Evolutionary conservation across 2,329 filamentous ascomycete genomes (phyloP).

Genomic region (Scytalidium sp.): DNA sequence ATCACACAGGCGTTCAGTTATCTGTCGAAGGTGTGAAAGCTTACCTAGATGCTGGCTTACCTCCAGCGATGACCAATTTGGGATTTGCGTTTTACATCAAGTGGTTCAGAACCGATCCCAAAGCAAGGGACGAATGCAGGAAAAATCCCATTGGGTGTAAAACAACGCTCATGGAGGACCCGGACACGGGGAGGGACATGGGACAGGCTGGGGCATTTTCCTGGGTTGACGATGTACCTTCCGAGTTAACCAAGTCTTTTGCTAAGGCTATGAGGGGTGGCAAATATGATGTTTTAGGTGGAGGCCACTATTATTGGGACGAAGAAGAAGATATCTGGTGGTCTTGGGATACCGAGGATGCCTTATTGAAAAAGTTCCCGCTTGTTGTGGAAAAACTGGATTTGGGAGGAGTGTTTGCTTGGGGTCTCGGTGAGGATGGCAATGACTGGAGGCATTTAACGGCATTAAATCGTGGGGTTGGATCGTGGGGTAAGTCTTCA

Average conservation of each 20-base stretch:
- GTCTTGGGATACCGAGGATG: constrained; percentile 66
- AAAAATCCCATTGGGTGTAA: constrained; percentile 49
- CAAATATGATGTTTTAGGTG: constrained; percentile 51
- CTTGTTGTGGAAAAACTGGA: constrained; percentile 52
- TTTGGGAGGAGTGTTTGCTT: constrained; percentile 72
- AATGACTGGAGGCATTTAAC: constrained; percentile 39
- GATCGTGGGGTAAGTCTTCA: neutral
- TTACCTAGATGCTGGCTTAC: constrained; percentile 55
- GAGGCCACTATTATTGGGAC: constrained; percentile 71
- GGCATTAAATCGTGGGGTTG: constrained; percentile 30
- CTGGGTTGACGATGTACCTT: constrained; percentile 53
- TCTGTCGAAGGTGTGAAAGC: constrained; percentile 53
- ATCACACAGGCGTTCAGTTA: constrained; percentile 60
- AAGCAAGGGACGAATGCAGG: constrained; percentile 34
- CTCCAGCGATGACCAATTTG: constrained; percentile 53
- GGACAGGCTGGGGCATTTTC: constrained; percentile 58
- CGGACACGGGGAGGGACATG: constrained; percentile 52
- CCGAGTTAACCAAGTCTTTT: constrained; percentile 55
- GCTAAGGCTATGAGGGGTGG: constrained; percentile 49
- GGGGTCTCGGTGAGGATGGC: constrained; percentile 69
- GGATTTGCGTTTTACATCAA: constrained; percentile 68
- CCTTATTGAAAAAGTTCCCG: constrained; percentile 60
- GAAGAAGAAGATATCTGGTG: constrained; percentile 58
- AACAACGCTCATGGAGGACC: constrained; percentile 55
- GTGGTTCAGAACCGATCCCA: constrained; percentile 52